Conservation (phyloP, 176 grass and related monocot genomes). For the Microstegium vimineum region DNA sequence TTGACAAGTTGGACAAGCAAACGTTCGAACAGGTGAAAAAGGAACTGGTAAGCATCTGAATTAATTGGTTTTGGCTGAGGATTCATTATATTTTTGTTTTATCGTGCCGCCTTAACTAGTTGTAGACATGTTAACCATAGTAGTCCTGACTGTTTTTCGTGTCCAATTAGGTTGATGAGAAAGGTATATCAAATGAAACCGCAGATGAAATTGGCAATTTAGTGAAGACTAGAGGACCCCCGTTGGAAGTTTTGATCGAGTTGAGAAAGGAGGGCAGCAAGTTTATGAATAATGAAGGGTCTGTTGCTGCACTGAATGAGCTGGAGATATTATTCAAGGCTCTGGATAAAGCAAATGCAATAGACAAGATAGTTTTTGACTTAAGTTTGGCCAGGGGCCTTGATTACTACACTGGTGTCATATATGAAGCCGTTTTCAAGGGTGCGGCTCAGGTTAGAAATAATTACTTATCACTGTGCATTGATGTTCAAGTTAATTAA, state of each 20-base stretch:
- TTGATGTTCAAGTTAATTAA: neutral
- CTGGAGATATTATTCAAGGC: conserved; percentile 83
- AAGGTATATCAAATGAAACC: conserved; percentile 83
- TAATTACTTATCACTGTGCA: neutral
- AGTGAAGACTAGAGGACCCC: conserved; percentile 74
- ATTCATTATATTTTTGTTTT: neutral
- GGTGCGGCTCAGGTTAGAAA: conserved; percentile 67
- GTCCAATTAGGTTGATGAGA: conserved; percentile 73
- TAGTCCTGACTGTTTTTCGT: neutral
- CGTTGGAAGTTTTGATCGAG: conserved; percentile 70
- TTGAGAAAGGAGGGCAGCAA: conserved; percentile 69
- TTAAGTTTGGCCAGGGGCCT: conserved; percentile 97
- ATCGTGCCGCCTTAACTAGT: neutral
- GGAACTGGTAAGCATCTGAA: conserved; percentile 66
- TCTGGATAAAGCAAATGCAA: conserved; percentile 77
- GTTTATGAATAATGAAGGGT: conserved; percentile 68
- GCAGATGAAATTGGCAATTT: conserved; percentile 80
- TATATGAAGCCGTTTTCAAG: conserved; percentile 98
- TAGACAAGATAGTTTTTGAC: conserved; percentile 79
- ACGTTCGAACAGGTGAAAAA: conserved; percentile 88
- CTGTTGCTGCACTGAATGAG: conserved; percentile 76
- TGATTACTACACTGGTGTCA: conserved; percentile 98
- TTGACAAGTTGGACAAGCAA: conserved; percentile 94
- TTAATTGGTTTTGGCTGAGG: neutral
- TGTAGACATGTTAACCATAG: neutral